phyloP scores from a whole-genome alignment of 106 monocot genomes.

The Allium sativum region DNA sequence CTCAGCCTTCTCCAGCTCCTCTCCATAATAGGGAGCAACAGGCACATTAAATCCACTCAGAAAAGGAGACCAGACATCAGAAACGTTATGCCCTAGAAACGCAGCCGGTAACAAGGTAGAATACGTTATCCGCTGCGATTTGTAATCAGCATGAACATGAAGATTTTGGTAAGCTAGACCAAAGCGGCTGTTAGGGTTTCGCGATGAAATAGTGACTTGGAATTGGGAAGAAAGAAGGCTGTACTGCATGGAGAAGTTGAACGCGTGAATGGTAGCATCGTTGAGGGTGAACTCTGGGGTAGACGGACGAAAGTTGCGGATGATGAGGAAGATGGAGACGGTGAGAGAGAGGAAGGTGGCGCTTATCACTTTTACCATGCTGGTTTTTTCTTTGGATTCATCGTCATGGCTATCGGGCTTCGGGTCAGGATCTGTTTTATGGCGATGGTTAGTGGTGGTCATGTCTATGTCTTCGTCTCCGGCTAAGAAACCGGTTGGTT shows the following conservation, averaged over 20 bases:
- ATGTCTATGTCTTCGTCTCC: too few species aligned
- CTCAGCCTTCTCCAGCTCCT: constrained; percentile 17
- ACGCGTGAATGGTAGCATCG: neutral
- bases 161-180: constrained; percentile 1
- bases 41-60: constrained; percentile 29
- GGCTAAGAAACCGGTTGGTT: too few species aligned
- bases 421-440: too few species aligned
- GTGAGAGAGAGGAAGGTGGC: neutral
- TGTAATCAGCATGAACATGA: constrained; percentile 1
- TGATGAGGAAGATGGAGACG: neutral
- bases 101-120: neutral
- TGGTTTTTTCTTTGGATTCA: too few species aligned
- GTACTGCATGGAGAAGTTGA: constrained; percentile 1
- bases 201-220: constrained; percentile 7
- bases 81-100: constrained; percentile 27
- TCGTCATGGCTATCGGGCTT: too few species aligned
- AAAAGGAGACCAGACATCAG: constrained; percentile 22
- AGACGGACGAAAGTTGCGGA: constrained; percentile 5
- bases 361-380: too few species aligned
- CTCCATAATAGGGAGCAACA: constrained; percentile 12
- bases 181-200: constrained; percentile 6
- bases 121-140: constrained; percentile 1
- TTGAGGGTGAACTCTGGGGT: constrained; percentile 4
- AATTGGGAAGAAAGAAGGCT: neutral
- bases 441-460: too few species aligned